Evolutionary conservation across 2,329 filamentous ascomycete species (phyloP).

Genomic region (Fusarium abutilonis): DNA sequence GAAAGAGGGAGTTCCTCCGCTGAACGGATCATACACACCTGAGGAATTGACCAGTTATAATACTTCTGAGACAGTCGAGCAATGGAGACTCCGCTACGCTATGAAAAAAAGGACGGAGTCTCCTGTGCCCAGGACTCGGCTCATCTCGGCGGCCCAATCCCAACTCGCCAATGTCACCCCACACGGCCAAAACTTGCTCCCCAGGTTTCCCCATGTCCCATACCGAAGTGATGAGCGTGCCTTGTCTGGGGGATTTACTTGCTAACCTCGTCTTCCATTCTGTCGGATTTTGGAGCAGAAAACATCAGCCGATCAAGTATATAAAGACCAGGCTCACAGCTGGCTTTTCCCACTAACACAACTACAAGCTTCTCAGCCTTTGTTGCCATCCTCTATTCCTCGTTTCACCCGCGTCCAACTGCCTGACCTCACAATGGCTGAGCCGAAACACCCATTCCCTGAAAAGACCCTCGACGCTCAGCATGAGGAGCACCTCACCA

Average conservation of each 20-base stretch:
- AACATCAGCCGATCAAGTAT: constrained; percentile 2
- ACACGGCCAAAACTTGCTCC: constrained; percentile 17
- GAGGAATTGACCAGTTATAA: constrained; percentile 4
- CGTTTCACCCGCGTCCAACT: background rate
- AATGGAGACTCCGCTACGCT: constrained; percentile 10
- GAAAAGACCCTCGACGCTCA: constrained; percentile 40
- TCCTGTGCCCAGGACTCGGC: constrained; percentile 9
- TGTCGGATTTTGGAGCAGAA: constrained; percentile 1
- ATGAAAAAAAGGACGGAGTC: constrained; percentile 3
- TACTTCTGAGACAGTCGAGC: accelerated
- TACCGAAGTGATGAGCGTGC: constrained; percentile 9
- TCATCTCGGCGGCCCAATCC: constrained; percentile 17
- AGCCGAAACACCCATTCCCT: constrained; percentile 12
- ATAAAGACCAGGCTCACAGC: constrained; percentile 17
- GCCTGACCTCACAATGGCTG: constrained; percentile 38
- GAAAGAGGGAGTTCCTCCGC: constrained; percentile 21
- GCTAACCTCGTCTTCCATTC: background rate
- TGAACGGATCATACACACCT: background rate
- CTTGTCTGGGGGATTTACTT: constrained; percentile 12
- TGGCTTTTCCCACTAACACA: background rate
- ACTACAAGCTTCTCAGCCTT: background rate
- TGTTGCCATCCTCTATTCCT: background rate
- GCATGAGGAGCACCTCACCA: constrained; percentile 42
- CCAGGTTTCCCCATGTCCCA: constrained; percentile 32
- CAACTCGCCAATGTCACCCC: constrained; percentile 18